phyloP scores from a whole-genome alignment of 768 basidiomycete genomes.

The Leucocoprinus birnbaumii region DNA sequence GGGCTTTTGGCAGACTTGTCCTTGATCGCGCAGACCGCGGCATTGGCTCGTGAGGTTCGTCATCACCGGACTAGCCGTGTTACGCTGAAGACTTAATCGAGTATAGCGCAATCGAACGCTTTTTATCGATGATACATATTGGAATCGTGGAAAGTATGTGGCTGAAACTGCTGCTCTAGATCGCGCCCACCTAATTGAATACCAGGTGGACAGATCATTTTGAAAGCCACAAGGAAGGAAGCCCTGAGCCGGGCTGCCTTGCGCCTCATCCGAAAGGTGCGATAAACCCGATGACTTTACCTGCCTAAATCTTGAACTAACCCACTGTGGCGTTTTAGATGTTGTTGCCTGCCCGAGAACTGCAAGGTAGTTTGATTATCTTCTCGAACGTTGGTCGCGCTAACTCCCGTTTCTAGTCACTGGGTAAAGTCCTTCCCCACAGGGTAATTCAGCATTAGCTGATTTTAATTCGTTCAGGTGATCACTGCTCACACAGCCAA shows the following conservation, averaged over 20 bases:
- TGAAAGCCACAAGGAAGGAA: constrained; percentile 54
- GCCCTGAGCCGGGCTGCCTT: constrained; percentile 61
- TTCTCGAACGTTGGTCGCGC: constrained; percentile 5
- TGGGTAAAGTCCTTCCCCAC: constrained; percentile 42
- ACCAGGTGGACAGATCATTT: constrained; percentile 69
- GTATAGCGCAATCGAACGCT: constrained; percentile 60
- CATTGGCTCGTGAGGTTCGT: constrained; percentile 61
- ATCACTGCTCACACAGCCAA: constrained; percentile 63
- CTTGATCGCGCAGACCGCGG: constrained; percentile 64
- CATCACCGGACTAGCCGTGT: not conserved
- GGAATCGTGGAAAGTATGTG: constrained; percentile 70
- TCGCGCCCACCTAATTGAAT: not conserved
- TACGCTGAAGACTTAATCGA: not conserved
- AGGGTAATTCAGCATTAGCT: not conserved
- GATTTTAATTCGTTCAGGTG: constrained; percentile 33
- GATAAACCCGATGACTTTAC: constrained; percentile 7
- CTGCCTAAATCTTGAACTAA: not conserved
- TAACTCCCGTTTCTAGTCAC: constrained; percentile 39
- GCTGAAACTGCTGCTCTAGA: not conserved
- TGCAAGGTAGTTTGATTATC: constrained; percentile 45
- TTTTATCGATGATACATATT: constrained; percentile 66
- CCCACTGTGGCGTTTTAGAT: constrained; percentile 34
- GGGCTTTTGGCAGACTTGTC: constrained; percentile 67
- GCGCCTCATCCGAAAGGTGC: constrained; percentile 63
- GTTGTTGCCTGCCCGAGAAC: constrained; percentile 70